Evolutionary conservation across 441 rosid genomes (phyloP), one percentile per base, ranked within the genome.

Genomic region (Populus hybrid): DNA sequence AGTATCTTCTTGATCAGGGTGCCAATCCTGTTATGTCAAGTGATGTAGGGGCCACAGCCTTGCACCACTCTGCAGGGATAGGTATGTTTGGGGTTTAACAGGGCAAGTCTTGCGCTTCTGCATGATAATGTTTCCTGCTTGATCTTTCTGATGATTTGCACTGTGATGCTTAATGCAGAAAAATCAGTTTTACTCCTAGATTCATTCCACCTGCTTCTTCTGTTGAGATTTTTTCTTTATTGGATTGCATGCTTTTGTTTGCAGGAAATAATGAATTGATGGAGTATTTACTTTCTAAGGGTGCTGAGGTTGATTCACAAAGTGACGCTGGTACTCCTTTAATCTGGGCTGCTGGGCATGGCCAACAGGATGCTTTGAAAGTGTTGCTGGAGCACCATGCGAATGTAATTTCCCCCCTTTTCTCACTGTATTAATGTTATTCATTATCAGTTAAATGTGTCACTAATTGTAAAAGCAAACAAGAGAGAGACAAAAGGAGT

Each of bases 261-360:
- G 79, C 86, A 95, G 99, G 98, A 68, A 84, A 91, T 53, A 84
- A 90, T 68, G 94, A 89, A 83, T 86, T 93, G 89, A 81, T 92
- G 12, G 86, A 79, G 74, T 82, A 84, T 80, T 72, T 95, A 78
- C 92, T 93, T 76, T 82, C 94, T 4, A 89, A 84, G 86, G 92
- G 86, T 74, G 89, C 82, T 72, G 84, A 88, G 38, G 87, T 93
- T 81, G 91, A 95, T 76, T 93, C 92, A n/a, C 86, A 91, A 82
- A 92, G 99, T 82, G 96, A 95, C 84, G 82, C 97, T 74, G 99
- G 97, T 65, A 91, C 95, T 42, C 97, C 99, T 64, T 82, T 95
- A 74, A 82, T 95, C 66, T 95, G 98, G 98, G 98, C 98, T 80
- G 98, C 98, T 80, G 98, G 97, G 35, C 98, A 95, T 78, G 92